Evolutionary conservation across 2,329 filamentous ascomycete species (phyloP), one percentile per base, ranked within the genome.

Genomic region (Neonectria coccinea): DNA sequence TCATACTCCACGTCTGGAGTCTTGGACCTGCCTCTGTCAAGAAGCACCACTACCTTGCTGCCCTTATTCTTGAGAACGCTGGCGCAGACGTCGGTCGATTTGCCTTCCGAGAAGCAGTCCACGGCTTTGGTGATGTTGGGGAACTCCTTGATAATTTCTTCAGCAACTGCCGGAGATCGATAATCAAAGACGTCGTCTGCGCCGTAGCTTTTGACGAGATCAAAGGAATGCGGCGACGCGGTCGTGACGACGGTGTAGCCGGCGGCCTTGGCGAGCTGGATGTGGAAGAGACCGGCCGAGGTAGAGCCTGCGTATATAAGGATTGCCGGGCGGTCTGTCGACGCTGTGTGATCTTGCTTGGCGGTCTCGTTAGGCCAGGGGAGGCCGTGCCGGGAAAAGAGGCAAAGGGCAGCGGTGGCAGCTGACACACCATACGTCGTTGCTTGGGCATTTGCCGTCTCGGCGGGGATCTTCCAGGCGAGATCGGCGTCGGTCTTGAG

Each of bases 231-330:
- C 5, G 76, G 73, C 2, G 80, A 81, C 0, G 78, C 77, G 0
- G 81, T 84, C 2, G 80, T 73, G 22, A 84, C 68, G 20, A 86
- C 82, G 10, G 80, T 74, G 62, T 80, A 82, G 1, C 83, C 84
- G 4, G 79, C 78, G 0, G 77, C 79, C 18, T 76, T 73, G 9
- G 80, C 79, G 1, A 85, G 74, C 64, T 86, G 84, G 16, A 84
- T 80, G 4, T 80, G 81, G 47, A 78, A 82, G 47, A 79, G 77
- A 0, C 84, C 84, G 1, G 84, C 82, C 27, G 76, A 78, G 0
- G 81, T 81, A 5, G 82, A 80, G 6, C 84, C 86, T 12, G 85
- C 85, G 80, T 84, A 87, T 52, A 79, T 67, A 47, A 82, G 74
- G 59, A 84, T 71, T 2, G 80, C 75, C 63, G n/a, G 29, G 18